Evolutionary conservation across 495 filamentous ascomycete species (phyloP), one percentile per base, ranked within the genome.

Genomic region (Penicillium diatomitis): DNA sequence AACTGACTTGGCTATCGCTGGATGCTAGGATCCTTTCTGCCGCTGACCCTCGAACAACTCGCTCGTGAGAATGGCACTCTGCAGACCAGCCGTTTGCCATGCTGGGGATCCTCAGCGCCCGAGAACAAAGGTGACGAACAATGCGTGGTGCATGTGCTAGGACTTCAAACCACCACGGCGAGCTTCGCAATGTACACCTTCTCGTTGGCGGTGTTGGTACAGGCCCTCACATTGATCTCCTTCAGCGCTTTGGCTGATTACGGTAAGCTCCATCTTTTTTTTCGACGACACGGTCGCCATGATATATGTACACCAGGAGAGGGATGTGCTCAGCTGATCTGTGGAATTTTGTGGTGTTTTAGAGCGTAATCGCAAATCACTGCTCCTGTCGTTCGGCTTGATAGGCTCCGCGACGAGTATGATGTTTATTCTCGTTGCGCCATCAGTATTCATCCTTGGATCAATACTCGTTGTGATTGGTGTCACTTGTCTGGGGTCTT

Each of bases 21-120:
- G 39, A 51, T 40, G 20, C 28, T 48, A 87, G 87, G 84, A 50
- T 91, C 88, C 6, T 95, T 95, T 64, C 84, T 96, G 46, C 90
- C 90, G 7, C 84, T 96, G 44, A 86, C 88, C 7, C 75, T 96
- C 44, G 90, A 96, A 61, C 87, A 88, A 55, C 71, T 94, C 10
- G 89, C 90, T 2, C 79, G 89, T 49, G 89, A 90, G 61, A 82
- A 84, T 66, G 88, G 88, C 32, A 80, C 85, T 30, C 71, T 91
- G 29, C 71, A 85, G 30, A 82, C 77, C 6, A 72, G 64, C 49
- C 60, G 57, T 39, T 55, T 61, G 30, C 66, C 67, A 6, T 58
- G 86, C 54, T 57, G 64, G 45, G 64, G 66, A 9, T 51, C 60
- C 0, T 43, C 37, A 7, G 48, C 60, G 4, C 53, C 60, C 0